Evolutionary conservation across 352 stramenopile species (phyloP), one percentile per base, ranked within the genome.

Genomic region (Pythium utonaiense): DNA sequence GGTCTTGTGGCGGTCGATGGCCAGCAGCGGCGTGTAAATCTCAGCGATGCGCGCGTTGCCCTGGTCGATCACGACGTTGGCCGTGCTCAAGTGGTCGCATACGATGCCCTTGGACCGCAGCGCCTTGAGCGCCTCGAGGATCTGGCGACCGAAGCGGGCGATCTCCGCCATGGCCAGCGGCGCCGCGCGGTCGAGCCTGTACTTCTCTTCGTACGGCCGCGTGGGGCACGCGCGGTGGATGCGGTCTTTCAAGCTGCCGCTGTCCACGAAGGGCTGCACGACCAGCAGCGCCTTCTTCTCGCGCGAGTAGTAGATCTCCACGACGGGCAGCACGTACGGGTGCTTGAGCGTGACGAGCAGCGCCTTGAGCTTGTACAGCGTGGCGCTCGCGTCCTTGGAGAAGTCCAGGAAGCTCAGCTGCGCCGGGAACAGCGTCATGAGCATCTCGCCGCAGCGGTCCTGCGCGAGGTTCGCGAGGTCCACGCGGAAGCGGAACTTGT

Each of bases 321-420:
- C 51, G 6, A 86, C 70, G 28, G 83, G 83, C 6, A 91, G 52
- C 33, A 93, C 68, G 51, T 89, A 90, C 53, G 83, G 80, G 40
- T 91, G 80, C 75, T 88, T 87, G 38, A 91, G 71, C 25, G 83
- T 88, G 6, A 93, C 83, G 10, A 93, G 74, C 53, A 93, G 60
- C 21, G 79, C 66, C 60, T 93, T 93, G 52, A 93, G 73, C 42
- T 79, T 82, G 65, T 93, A 91, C 10, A 85, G 62, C 8, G 68
- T 70, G 58, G 55, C 55, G 34, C 53, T 49, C 17, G 66, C 74
- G 17, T 86, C 73, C 53, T 83, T 84, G 14, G 77, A 63, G 16
- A 87, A 76, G 65, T 87, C 73, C 22, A 92, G 56, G 16, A 89
- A 70, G 64, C 78, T 88, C 48, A 76, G 66, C 53, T 80, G 60